Base-by-base conservation (phyloP, 2,329 filamentous ascomycete genomes). In the Cercospora janseana region DNA sequence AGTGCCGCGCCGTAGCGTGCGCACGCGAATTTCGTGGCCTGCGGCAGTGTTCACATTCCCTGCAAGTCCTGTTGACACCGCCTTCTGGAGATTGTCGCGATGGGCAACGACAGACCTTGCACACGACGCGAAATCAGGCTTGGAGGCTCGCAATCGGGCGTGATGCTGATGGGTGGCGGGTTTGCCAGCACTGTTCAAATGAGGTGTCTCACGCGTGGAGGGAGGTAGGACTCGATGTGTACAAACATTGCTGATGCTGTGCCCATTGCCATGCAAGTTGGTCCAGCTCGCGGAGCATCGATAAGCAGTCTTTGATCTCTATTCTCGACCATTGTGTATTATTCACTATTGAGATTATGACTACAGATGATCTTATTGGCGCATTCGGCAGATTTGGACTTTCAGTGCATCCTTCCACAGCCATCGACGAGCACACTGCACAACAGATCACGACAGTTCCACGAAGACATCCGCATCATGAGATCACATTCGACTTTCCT, bases 401-500 rank as follows among this genome's bases (percentile, higher is more conserved):
- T 18, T 40, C 45, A 9, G 45, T 20, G 15, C 34, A 41, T 16
- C 32, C 15, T n/a, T 18, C 43, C 10, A 21, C 16, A 12, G 7
- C 18, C 12, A 46, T 18, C 23, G 26, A 31, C 12, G 18, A 29
- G 10, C 24, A 48, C 27, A 24, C 7, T 44, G 27, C 28, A 29
- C 45, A 48, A 16, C 34, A 29, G 3, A 21, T 48, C 9, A 29
- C 45, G 21, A 35, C 43, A 12, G 42, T 23, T 26, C 44, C 49
- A 5, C 29, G 28, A 28, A 23, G 49, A 18, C 29, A 27, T 5
- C 44, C 49, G 13, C 49, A 52, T 15, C 49, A 52, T 24, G 43
- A 47, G 8, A 41, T 52, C 5, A 28, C 34, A 13, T 52, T 35
- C 37, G 21, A 49, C 12, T 54, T 28, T 15, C 51, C 51, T 5